Evolutionary conservation across 2,329 filamentous ascomycete genomes (phyloP), one percentile per base, ranked within the genome.

Genomic region (Lachnellula occidentalis): DNA sequence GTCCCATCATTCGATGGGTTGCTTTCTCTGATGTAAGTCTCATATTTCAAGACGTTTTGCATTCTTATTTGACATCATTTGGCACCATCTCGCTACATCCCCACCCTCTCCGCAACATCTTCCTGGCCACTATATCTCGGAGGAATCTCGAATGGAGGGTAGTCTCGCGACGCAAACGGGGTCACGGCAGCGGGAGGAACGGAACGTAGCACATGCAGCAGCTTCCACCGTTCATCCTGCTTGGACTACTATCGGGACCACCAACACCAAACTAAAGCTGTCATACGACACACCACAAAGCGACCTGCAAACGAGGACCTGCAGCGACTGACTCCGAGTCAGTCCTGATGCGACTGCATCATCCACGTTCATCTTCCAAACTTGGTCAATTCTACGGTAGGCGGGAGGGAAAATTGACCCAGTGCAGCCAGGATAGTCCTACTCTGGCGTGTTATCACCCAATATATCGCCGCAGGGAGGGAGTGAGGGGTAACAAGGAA

Each of bases 151-250:
- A 27, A 49, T 34, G 47, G 46, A 51, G 34, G 34, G 53, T 51
- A 2, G 1, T 41, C n/a, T 14, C 42, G 49, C 48, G 37, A 51
- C 39, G 50, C 50, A 51, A 53, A 54, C 39, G 50, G 51, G 50
- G 53, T 46, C 48, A 58, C 53, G 22, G 39, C 54, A 58, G 54
- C 60, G 60, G 58, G 52, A 55, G 50, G 54, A 53, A 50, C 61
- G 59, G 59, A 46, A 58, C 60, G 60, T 55, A 45, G 41, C 55
- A 56, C 34, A 45, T 58, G 57, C 55, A 58, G 49, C 37, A 58
- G 31, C 43, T 50, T 37, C 34, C 45, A 50, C 14, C 3, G 8
- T 6, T 41, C 17, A 36, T 42, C 50, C 17, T 48, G 19, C 45
- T 42, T 48, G 1, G 22, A 43, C 22, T 19, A 45, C 49, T 17